Evolutionary conservation across 148 eudicot genomes (phyloP).

Genomic region (Camellia japonica): DNA sequence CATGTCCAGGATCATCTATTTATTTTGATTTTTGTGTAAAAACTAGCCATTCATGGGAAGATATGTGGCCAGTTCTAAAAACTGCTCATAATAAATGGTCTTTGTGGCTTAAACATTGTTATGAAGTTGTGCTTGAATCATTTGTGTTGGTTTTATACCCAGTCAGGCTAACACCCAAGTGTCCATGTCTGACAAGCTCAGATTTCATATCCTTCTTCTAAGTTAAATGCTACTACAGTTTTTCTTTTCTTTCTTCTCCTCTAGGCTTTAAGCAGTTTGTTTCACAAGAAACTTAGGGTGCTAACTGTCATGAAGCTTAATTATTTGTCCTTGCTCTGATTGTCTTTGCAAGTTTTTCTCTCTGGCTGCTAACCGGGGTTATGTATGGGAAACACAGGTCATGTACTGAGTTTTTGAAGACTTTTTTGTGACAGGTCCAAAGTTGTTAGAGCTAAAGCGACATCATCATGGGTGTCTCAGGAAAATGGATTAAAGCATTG

Average conservation of each 20-base stretch:
- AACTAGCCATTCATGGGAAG: not conserved
- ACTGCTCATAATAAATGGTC: not conserved
- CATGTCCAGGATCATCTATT: not conserved
- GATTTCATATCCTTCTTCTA: not conserved
- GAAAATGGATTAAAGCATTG: conserved; percentile 81
- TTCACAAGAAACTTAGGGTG: not conserved
- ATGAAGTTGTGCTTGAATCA: not conserved
- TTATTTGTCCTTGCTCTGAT: not conserved
- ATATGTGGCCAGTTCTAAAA: not conserved
- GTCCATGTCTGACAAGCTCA: not conserved
- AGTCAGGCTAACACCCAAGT: not conserved
- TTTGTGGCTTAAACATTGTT: not conserved
- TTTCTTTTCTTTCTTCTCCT: not conserved
- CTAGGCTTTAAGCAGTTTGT: not conserved
- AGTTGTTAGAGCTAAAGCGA: conserved; percentile 10
- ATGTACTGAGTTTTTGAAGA: conserved; percentile 2
- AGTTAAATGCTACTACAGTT: not conserved
- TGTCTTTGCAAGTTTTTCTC: not conserved
- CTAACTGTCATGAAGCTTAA: not conserved
- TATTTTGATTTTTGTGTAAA: not conserved
- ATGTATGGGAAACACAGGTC: conserved; percentile 5
- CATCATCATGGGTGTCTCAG: conserved; percentile 70
- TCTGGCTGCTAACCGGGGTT: not conserved
- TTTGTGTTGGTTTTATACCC: not conserved
- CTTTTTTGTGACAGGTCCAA: conserved; percentile 19